Conservation (phyloP, 2,329 filamentous ascomycete species). For the Fusarium xylarioides region DNA sequence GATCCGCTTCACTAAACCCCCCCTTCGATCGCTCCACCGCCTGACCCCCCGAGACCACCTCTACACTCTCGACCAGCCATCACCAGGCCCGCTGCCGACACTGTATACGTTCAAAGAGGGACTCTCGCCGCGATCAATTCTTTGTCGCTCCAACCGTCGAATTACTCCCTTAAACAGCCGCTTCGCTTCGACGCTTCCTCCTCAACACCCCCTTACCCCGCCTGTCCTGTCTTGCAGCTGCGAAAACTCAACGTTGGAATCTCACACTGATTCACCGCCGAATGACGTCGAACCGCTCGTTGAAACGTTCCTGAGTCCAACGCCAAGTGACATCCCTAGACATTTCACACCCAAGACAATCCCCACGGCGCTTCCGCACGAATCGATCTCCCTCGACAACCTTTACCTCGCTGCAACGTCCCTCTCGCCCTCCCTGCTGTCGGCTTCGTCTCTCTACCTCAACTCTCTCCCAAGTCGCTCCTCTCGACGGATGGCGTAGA, state of each 20-base stretch:
- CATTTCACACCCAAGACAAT: conserved; percentile 6
- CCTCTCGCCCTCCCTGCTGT: conserved; percentile 19
- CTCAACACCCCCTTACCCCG: conserved; percentile 30
- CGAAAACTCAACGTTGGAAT: conserved; percentile 14
- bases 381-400: conserved; percentile 28
- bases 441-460: conserved; percentile 3
- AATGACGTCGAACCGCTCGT: conserved; percentile 37
- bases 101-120: conserved; percentile 15
- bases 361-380: conserved; percentile 13
- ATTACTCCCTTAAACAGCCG: conserved; percentile 9
- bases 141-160: conserved; percentile 5
- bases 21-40: conserved; percentile 43
- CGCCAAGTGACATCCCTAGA: conserved; percentile 34
- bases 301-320: conserved; percentile 37
- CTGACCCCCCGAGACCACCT: conserved; percentile 33
- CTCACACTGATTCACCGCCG: conserved; percentile 39
- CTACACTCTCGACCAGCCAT: conserved; percentile 24
- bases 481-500: conserved; percentile 53
- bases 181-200: conserved; percentile 8
- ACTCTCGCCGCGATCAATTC: conserved; percentile 1
- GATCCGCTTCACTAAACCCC: conserved; percentile 34
- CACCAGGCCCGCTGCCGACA: conserved; percentile 14
- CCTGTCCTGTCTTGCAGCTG: conserved; percentile 12
- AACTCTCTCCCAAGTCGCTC: neutral
- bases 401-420: conserved; percentile 3